phyloP scores from a whole-genome alignment of 768 basidiomycete species.

The Tulasnella calospora region DNA sequence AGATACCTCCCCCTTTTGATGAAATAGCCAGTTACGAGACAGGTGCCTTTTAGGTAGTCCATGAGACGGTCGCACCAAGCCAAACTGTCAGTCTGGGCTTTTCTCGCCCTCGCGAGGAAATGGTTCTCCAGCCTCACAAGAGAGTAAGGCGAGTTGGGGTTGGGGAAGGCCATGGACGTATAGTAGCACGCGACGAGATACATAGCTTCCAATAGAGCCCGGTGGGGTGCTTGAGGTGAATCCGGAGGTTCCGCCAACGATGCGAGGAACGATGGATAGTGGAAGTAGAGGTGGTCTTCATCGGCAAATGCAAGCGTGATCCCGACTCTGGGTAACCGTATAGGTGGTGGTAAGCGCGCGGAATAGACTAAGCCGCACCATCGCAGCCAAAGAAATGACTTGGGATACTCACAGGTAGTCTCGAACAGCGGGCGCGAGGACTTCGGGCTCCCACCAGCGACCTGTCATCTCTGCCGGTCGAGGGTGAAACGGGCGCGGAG shows the following conservation, averaged over 20 bases:
- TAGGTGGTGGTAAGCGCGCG: not conserved
- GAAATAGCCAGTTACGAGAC: not conserved
- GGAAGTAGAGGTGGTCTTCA: conserved; percentile 10
- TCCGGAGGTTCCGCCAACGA: not conserved
- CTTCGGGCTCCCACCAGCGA: conserved; percentile 14
- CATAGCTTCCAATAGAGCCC: conserved; percentile 24
- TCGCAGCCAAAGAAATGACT: not conserved
- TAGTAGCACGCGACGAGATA: conserved; percentile 28
- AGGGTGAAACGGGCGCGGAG: not conserved
- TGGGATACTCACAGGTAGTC: conserved; percentile 10
- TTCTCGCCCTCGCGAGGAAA: conserved; percentile 21
- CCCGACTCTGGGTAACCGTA: not conserved
- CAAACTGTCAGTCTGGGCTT: conserved; percentile 16
- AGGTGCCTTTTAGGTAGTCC: not conserved
- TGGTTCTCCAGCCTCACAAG: conserved; percentile 14
- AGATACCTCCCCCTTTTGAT: conserved; percentile 10
- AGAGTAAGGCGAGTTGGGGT: not conserved
- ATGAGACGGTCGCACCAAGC: conserved; percentile 23
- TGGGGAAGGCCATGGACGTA: conserved; percentile 1
- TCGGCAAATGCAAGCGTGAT: conserved; percentile 6
- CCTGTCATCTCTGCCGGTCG: conserved; percentile 20
- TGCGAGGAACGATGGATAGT: not conserved
- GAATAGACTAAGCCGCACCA: not conserved
- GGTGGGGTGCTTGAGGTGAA: conserved; percentile 11
- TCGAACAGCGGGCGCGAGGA: not conserved